Conservation (phyloP, 352 stramenopile genomes). For the Globisporangium cylindrosporum region DNA sequence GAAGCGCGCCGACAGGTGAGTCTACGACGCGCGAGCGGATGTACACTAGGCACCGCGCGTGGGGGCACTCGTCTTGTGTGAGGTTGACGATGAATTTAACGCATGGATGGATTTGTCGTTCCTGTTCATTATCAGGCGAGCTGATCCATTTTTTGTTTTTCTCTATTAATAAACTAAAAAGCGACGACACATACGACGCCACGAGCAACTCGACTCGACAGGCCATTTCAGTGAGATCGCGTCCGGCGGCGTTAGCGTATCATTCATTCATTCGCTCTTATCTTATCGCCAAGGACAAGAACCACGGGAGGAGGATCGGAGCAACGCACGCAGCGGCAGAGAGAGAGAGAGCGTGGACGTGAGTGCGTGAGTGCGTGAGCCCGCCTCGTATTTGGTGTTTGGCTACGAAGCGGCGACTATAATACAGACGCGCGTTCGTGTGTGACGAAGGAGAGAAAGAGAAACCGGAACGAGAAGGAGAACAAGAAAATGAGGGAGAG, state of each 20-base stretch:
- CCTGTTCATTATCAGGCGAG: conserved; percentile 3
- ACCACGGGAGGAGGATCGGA: not conserved
- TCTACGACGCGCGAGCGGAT: not conserved
- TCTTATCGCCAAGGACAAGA: not conserved
- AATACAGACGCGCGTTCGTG: not conserved
- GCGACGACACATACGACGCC: not conserved
- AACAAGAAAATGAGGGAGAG: conserved; percentile 5
- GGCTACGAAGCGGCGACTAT: not conserved
- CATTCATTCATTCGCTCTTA: not conserved
- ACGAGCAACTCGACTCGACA: not conserved
- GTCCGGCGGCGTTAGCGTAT: not conserved
- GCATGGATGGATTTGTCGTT: not conserved
- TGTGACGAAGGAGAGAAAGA: conserved; percentile 2
- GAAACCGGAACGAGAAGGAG: not conserved
- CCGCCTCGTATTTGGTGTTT: not conserved
- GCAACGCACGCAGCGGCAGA: not conserved
- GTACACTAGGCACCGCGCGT: not conserved
- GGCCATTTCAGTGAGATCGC: not conserved
- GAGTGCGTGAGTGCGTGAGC: not conserved
- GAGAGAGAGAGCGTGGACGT: not conserved
- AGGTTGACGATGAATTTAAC: not conserved
- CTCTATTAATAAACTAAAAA: conserved; percentile 6
- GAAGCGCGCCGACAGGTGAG: not conserved
- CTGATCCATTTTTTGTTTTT: not conserved
- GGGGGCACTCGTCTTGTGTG: not conserved